A percentile compares a stretch with the other conserved stretches of the same genome.
These are phyloP conservation scores for Mycena capillaripes DNA, from an alignment of 768 basidiomycete genomes.

Conservation along the genomic window DNA sequence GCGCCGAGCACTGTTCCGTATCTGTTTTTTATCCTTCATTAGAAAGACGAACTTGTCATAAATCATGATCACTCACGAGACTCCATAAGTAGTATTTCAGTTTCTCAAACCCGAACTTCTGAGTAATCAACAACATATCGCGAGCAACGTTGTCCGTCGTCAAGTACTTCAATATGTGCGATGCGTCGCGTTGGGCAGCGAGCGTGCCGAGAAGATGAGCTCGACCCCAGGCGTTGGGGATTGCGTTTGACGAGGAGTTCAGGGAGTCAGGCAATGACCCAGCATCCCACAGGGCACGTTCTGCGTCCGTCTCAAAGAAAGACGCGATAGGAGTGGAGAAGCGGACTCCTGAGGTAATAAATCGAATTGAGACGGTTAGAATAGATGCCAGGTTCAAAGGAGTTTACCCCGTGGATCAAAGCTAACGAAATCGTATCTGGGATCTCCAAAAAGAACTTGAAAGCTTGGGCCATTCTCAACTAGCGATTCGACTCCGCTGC, in stretches of 20 bases:
- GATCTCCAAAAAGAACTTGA: neutral
- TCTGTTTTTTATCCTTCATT: conserved; percentile 34
- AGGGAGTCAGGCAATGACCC: conserved; percentile 15
- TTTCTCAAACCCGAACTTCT: conserved; percentile 49
- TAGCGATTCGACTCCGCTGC: conserved; percentile 10
- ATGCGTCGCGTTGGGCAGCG: conserved; percentile 48
- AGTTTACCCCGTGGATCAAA: conserved; percentile 16
- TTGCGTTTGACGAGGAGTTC: conserved; percentile 43
- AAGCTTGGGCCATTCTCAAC: neutral
- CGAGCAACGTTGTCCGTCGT: conserved; percentile 55
- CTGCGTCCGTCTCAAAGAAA: conserved; percentile 29
- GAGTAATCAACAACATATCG: conserved; percentile 54
- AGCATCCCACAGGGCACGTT: conserved; percentile 32
- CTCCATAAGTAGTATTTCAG: conserved; percentile 48
- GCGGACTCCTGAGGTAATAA: conserved; percentile 12
- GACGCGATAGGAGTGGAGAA: conserved; percentile 19
- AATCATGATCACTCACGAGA: conserved; percentile 39
- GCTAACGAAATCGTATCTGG: conserved; percentile 17
- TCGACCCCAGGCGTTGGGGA: conserved; percentile 50
- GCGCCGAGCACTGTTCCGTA: conserved; percentile 47
- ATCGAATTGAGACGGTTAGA: neutral
- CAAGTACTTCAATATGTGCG: conserved; percentile 45
- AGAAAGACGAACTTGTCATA: neutral
- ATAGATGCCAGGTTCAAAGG: neutral
- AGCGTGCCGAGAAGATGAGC: conserved; percentile 48